Base-by-base conservation (phyloP, 192 early-diverging fungal genomes). In the Radiomyces spectabilis region DNA sequence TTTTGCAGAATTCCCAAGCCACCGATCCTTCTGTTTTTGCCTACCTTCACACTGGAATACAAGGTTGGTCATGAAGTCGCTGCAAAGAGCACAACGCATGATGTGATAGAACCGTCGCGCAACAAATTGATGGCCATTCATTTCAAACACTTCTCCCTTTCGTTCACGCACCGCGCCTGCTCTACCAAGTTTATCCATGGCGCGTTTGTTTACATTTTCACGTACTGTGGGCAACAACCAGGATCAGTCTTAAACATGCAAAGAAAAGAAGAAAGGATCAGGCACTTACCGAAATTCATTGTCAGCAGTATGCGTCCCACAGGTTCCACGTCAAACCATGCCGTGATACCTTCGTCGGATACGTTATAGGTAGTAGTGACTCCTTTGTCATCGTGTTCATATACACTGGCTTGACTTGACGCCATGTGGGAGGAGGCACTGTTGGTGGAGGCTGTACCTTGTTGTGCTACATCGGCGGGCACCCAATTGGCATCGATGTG, bases 41-140 rank as follows among this genome's bases (percentile, higher is more conserved):
- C 52, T 74, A 90, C 86, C 75, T 76, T 95, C 86, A 71, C 96
- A 97, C 59, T 95, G 90, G 70, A 83, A 89, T n/a, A 87, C 87
- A 29, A 82, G 69, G 56, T 87, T 91, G 21, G 91, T 84, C 40
- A 99, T 81, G 55, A 97, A 92, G 59, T 97, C 96, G 48, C 77
- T 73, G 67, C 96, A 99, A 7, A 93, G 67, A 15, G 93, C 94
- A 67, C 96, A 99, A 65, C 92, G 91, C 91, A 97, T 91, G 62
- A 97, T 93, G 53, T 94, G 88, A 72, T 97, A 97, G 30, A 91
- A 93, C 49, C 85, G 82, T 47, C 85, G 77, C 13, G 86, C 72
- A 52, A 82, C 82, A 73, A 99, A 97, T 62, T 93, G 85, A 62
- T 99, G 96, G 16, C 96, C 94, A 51, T 87, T 89, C 70, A 86